These are phyloP conservation scores for Hymenoscyphus fructigenus DNA, from an alignment of 2,329 filamentous ascomycete genomes.

Conservation along the genomic window DNA sequence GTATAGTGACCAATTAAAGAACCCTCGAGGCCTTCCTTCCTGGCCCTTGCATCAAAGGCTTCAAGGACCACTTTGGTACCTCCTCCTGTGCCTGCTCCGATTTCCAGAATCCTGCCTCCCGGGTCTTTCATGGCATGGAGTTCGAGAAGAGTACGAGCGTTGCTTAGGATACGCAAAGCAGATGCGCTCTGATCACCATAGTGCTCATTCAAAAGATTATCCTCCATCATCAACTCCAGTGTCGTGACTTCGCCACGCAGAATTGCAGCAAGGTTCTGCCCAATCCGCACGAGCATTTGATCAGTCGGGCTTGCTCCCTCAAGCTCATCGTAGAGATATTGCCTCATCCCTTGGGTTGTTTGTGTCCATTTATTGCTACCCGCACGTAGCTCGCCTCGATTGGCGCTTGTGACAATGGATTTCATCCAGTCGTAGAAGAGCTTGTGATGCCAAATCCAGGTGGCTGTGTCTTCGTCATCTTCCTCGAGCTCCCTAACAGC, in stretches of 20 bases:
- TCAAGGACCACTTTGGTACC: constrained; percentile 12
- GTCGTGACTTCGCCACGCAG: constrained; percentile 6
- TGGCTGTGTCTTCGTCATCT: neutral
- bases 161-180: neutral
- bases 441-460: neutral
- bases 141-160: neutral
- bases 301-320: neutral
- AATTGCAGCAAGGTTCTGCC: neutral
- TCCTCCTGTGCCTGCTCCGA: constrained; percentile 24
- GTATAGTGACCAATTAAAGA: constrained; percentile 15
- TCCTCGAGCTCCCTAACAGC: neutral
- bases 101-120: constrained; percentile 24
- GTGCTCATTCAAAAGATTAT: constrained; percentile 8
- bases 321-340: neutral
- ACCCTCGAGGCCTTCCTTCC: neutral
- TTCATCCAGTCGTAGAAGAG: constrained; percentile 7
- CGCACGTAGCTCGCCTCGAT: neutral
- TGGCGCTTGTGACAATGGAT: neutral
- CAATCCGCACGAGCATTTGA: neutral
- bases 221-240: constrained; percentile 10
- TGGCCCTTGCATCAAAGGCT: constrained; percentile 16
- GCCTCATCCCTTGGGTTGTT: neutral
- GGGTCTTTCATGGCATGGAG: constrained; percentile 18
- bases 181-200: neutral
- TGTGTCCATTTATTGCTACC: constrained; percentile 1